Conservation (phyloP, 306 rosid genomes). For the Erythrophleum fordii region DNA sequence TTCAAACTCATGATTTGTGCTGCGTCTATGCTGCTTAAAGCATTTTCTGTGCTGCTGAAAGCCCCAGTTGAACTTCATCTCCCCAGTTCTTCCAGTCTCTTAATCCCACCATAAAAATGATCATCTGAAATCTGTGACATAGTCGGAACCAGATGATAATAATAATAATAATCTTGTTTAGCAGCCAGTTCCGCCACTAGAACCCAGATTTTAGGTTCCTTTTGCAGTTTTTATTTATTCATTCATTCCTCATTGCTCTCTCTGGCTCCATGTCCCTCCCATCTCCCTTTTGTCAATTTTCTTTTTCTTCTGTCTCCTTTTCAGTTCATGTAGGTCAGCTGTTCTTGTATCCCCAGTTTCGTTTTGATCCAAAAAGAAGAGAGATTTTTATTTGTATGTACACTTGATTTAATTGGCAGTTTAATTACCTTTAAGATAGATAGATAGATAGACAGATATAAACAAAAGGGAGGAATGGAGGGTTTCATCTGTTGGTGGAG, state of each 20-base stretch:
- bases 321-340: constrained; percentile 47
- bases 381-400: constrained; percentile 29
- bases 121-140: constrained; percentile 62
- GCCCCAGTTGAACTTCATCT: constrained; percentile 43
- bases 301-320: neutral
- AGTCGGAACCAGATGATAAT: constrained; percentile 65
- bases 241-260: constrained; percentile 89
- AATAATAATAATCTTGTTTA: constrained; percentile 68
- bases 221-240: constrained; percentile 75
- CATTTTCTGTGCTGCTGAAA: constrained; percentile 39
- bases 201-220: constrained; percentile 71
- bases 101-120: constrained; percentile 50
- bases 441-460: constrained; percentile 40
- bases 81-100: constrained; percentile 47
- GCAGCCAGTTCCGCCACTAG: constrained; percentile 59
- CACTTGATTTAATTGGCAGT: constrained; percentile 53
- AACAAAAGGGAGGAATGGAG: constrained; percentile 41
- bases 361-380: constrained; percentile 9
- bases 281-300: constrained; percentile 43
- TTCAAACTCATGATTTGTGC: constrained; percentile 52
- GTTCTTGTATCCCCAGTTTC: constrained; percentile 49
- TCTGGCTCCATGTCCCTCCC: constrained; percentile 66
- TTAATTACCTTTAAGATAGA: constrained; percentile 50
- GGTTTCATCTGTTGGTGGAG: constrained; percentile 51
- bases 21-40: constrained; percentile 41